phyloP scores from a whole-genome alignment of 2,329 filamentous ascomycete genomes.

The Colletotrichum nymphaeae region DNA sequence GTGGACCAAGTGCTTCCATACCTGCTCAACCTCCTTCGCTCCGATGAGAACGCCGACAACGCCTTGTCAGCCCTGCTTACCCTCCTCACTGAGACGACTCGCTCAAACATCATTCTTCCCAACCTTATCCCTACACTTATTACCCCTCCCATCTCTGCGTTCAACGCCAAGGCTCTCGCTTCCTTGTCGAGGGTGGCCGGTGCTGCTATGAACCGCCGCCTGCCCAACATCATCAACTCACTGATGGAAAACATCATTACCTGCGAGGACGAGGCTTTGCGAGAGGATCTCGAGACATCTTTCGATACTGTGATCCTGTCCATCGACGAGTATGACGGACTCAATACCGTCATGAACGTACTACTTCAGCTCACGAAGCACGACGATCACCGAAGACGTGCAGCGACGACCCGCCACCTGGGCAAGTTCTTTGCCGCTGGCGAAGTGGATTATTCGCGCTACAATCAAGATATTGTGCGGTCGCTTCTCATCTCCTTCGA shows the following conservation, averaged over 20 bases:
- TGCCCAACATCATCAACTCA: conserved; percentile 91
- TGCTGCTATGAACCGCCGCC: conserved; percentile 86
- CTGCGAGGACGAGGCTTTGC: conserved; percentile 79
- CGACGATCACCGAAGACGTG: conserved; percentile 88
- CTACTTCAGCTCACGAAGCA: conserved; percentile 90
- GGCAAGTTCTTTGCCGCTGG: conserved; percentile 86
- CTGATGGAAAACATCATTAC: conserved; percentile 93
- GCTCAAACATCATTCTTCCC: conserved; percentile 95
- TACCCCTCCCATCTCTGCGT: conserved; percentile 88
- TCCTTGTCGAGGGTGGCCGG: conserved; percentile 93
- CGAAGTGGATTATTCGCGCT: conserved; percentile 90
- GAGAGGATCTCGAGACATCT: conserved; percentile 78
- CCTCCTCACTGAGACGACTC: conserved; percentile 89
- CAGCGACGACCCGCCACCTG: conserved; percentile 81
- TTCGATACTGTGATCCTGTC: conserved; percentile 93
- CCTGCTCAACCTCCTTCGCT: conserved; percentile 88
- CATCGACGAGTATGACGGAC: conserved; percentile 94
- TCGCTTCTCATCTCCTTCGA: conserved; percentile 92
- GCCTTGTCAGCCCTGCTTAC: conserved; percentile 93
- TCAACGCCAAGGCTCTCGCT: conserved; percentile 94
- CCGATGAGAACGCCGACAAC: conserved; percentile 88
- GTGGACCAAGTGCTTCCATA: conserved; percentile 96
- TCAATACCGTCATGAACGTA: conserved; percentile 96
- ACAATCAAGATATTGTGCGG: conserved; percentile 95
- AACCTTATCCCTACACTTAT: conserved; percentile 95